Evolutionary conservation across 176 grass and related monocot genomes (phyloP).

Genomic region (Hyparrhenia diplandra): DNA sequence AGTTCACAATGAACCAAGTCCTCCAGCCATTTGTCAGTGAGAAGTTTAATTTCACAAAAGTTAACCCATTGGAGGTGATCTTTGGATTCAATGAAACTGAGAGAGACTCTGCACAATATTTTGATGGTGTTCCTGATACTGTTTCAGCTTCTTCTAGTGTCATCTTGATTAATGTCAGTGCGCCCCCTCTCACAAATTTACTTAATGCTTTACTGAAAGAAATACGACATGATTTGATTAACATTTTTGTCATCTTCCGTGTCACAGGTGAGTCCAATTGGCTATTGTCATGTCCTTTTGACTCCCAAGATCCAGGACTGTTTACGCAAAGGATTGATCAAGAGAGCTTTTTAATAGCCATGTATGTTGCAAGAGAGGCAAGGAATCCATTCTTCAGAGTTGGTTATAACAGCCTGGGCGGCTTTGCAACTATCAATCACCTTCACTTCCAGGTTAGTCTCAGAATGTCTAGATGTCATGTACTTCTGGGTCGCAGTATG

Average conservation of each 20-base stretch:
- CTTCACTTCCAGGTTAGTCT: slow-evolving; percentile 74
- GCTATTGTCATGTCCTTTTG: slow-evolving; percentile 65
- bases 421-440: slow-evolving; percentile 70
- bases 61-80: slow-evolving; percentile 45
- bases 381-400: slow-evolving; percentile 48
- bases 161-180: slow-evolving; percentile 63
- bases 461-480: background rate
- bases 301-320: slow-evolving; percentile 44
- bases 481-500: background rate
- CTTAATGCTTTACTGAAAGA: background rate
- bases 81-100: slow-evolving; percentile 46
- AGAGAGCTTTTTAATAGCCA: slow-evolving; percentile 52
- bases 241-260: background rate
- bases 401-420: slow-evolving; percentile 73
- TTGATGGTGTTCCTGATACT: slow-evolving; percentile 10
- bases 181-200: background rate
- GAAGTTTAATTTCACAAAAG: slow-evolving; percentile 66
- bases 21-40: slow-evolving; percentile 57
- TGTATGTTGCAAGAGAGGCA: slow-evolving; percentile 57
- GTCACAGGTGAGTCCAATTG: slow-evolving; percentile 65
- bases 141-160: slow-evolving; percentile 40
- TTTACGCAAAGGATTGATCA: slow-evolving; percentile 55
- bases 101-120: slow-evolving; percentile 22
- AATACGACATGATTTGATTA: background rate
- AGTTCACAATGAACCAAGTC: slow-evolving; percentile 73